Conservation (phyloP, 106 monocot genomes). For the Narthecium ossifragum region DNA sequence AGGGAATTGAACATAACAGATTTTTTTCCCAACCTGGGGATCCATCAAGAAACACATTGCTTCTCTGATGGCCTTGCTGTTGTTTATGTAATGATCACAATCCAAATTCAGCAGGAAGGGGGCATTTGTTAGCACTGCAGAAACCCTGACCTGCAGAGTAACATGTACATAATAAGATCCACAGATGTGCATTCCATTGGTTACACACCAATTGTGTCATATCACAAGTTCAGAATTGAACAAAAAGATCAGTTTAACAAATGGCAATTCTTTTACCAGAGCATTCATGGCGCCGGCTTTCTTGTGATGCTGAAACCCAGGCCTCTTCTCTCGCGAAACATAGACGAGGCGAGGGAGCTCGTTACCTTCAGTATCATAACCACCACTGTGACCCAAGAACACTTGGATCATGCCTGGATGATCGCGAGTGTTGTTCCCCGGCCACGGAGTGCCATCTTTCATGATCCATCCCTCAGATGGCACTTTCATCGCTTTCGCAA, state of each 20-base stretch:
- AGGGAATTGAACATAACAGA: conserved; percentile 93
- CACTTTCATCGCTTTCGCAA: conserved; percentile 85
- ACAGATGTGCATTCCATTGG: background rate
- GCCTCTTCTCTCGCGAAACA: conserved; percentile 94
- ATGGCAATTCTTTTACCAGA: conserved; percentile 33
- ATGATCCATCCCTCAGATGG: conserved; percentile 91
- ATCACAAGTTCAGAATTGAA: background rate
- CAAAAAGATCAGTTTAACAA: background rate
- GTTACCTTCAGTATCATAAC: conserved; percentile 80
- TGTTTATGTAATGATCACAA: conserved; percentile 93
- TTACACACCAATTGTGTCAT: background rate
- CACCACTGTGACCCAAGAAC: conserved; percentile 92
- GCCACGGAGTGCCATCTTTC: conserved; percentile 91
- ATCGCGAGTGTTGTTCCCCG: conserved; percentile 91
- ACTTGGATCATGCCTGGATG: conserved; percentile 99
- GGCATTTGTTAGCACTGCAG: conserved; percentile 94
- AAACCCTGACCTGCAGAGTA: conserved; percentile 58
- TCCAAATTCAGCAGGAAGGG: conserved; percentile 97
- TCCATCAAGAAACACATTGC: conserved; percentile 99
- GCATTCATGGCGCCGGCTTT: conserved; percentile 99
- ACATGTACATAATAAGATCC: background rate
- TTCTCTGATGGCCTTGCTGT: conserved; percentile 92
- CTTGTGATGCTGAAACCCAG: conserved; percentile 97
- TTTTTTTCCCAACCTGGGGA: conserved; percentile 74
- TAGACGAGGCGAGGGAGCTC: conserved; percentile 96